These are phyloP conservation scores for Adansonia digitata DNA, from an alignment of 345 rosid species.

Conservation along the genomic window DNA sequence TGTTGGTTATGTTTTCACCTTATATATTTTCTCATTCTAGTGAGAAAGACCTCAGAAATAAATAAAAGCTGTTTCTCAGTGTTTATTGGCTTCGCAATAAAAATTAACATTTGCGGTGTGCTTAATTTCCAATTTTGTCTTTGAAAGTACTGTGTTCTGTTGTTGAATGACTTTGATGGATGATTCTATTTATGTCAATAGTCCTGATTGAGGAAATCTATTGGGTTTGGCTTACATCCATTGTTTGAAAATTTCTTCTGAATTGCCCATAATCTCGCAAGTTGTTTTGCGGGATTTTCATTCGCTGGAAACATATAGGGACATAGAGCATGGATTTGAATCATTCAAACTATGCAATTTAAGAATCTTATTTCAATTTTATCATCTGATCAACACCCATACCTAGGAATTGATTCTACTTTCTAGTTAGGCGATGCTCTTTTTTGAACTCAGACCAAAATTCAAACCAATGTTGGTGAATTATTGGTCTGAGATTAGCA, in stretches of 20 bases:
- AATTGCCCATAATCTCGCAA: neutral
- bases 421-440: neutral
- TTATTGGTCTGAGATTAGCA: neutral
- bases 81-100: neutral
- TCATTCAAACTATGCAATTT: neutral
- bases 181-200: neutral
- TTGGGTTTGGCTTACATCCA: neutral
- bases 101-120: neutral
- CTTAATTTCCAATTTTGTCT: neutral
- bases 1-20: neutral
- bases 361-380: neutral
- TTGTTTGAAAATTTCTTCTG: neutral
- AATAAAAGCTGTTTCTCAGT: neutral
- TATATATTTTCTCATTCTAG: neutral
- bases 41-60: slow-evolving; percentile 3
- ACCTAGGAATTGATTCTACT: neutral
- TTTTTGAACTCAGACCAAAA: neutral
- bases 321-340: neutral
- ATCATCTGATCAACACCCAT: neutral
- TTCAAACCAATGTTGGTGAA: neutral
- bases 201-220: neutral
- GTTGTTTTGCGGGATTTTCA: neutral
- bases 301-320: neutral
- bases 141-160: neutral
- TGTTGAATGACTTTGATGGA: slow-evolving; percentile 1